Base-by-base conservation (phyloP, 75 land plant species). In the Sequoia sempervirens region DNA sequence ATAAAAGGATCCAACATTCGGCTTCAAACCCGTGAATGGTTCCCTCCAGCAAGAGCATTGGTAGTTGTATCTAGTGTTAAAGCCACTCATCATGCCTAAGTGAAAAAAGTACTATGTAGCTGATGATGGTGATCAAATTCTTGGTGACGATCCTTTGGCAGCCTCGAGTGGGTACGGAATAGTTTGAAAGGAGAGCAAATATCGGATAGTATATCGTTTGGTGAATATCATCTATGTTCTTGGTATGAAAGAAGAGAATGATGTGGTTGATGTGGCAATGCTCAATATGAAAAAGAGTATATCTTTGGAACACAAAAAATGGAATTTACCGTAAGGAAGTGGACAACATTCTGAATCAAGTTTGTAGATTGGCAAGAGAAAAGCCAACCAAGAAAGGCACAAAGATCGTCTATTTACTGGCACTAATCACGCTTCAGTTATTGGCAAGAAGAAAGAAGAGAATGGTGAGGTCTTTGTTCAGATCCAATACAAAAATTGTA, bases 21-120 rank as follows among this genome's bases (percentile, higher is more conserved):
- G 45, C 96, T 97, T 75, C 99, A 97, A 81, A 95, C 99, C 38
- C 94, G 98, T 18, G 98, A 97, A 78, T 97, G 99, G 99, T 97
- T 97, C 88, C 99, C 99, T 15, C 99, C 99, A 1, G 92, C 99
- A 2, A 84, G 99, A 32, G 99, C 98, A 54, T 92, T 95, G 72
- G 84, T 85, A 58, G 99, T 93, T 52, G 89, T 93, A 58, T 89
- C 92, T 83, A 88, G 93, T 81, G 95, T 97, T 89, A 90, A 98
- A 52, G 88, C 86, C 52, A 95, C 94, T 15, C 91, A 98, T 66
- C 84, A 84, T 37, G 87, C 93, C 32, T 91, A 79, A 45, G 87
- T 43, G 83, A 80, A 38, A 89, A 86, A 85, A 84, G 82, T 56
- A 78, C 66, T 0, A 12, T 76, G n/a, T n/a, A 4, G 32, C 90